Base-by-base conservation (phyloP, 2,329 filamentous ascomycete species). In the Diplodia mutila region DNA sequence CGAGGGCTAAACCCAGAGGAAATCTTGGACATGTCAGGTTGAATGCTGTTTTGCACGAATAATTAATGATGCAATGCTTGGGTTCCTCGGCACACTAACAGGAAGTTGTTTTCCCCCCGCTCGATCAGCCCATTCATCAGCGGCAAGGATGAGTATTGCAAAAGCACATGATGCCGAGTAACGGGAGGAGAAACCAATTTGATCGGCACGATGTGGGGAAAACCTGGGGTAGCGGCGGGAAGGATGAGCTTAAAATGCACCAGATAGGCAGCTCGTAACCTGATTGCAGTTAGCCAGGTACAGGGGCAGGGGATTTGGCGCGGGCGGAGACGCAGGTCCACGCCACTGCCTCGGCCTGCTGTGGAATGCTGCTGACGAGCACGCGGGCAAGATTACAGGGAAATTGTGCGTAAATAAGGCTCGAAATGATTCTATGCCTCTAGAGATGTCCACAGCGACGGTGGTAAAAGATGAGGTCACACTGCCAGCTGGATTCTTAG, bases 161-260 rank as follows among this genome's bases (percentile, higher is more conserved):
- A 42, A 16, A 25, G 42, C 57, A 61, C 57, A 61, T 61, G 57
- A 49, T 61, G 34, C 42, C 57, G 57, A 61, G 57, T 7, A 21
- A 23, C 42, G 57, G 34, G 57, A 49, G 57, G 57, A 49, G 57
- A 34, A 32, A 27, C 29, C 8, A 4, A 21, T 23, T 18, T 16
- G 57, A 61, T 61, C 57, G 57, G 12, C 57, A 21, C 9, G 9
- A n/a, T 11, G 25, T 42, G 48, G n/a, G 23, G 57, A 49, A 61
- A 61, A 61, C 49, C 57, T 12, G 57, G 57, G 57, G 57, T 61
- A 61, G 57, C 42, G 42, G 57, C 57, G 57, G 57, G 57, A 16
- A n/a, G 18, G 42, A n/a, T 32, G 57, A 61, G 57, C 57, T 61
- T 61, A 49, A 48, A 32, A 8, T 32, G 25, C 39, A 25, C 7